phyloP scores from a whole-genome alignment of 176 grass and related monocot species.

The Zizania latifolia region DNA sequence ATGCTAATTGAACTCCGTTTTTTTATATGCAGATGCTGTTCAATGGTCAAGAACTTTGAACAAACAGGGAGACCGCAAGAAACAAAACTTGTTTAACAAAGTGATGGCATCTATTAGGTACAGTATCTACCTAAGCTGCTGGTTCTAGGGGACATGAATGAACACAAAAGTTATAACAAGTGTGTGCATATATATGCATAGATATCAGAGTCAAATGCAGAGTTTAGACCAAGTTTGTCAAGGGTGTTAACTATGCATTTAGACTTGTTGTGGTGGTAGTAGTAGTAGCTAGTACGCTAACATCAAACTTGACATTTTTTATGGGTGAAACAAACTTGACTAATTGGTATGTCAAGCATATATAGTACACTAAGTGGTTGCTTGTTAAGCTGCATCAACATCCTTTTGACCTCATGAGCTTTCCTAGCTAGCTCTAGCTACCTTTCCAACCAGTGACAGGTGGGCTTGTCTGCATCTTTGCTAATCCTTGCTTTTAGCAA shows the following conservation, averaged over 20 bases:
- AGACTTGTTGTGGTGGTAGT: neutral
- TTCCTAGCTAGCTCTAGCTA: neutral
- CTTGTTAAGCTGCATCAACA: slow-evolving; percentile 30
- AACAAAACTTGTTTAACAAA: slow-evolving; percentile 18
- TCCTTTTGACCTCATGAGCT: slow-evolving; percentile 26
- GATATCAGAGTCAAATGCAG: slow-evolving; percentile 10
- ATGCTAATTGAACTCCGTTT: neutral
- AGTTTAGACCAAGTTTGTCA: slow-evolving; percentile 22
- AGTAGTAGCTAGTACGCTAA: neutral
- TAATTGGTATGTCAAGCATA: slow-evolving; percentile 2
- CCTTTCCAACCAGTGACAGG: too few species aligned
- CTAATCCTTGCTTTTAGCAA: slow-evolving; percentile 24
- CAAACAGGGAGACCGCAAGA: slow-evolving; percentile 30
- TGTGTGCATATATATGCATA: too few species aligned
- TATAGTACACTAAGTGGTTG: neutral
- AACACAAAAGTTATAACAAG: neutral
- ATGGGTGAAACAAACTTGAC: slow-evolving; percentile 1
- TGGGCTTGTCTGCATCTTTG: slow-evolving; percentile 29
- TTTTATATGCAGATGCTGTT: neutral
- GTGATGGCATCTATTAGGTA: slow-evolving; percentile 20
- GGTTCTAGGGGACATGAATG: neutral
- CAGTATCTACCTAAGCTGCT: neutral
- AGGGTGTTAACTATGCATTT: slow-evolving; percentile 11
- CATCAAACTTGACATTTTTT: neutral
- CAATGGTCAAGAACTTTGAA: slow-evolving; percentile 40